A percentile compares a stretch with the other conserved stretches of the same genome.
These are phyloP conservation scores for Solanum paucissectum DNA, from an alignment of 257 asterid species.

Conservation along the genomic window DNA sequence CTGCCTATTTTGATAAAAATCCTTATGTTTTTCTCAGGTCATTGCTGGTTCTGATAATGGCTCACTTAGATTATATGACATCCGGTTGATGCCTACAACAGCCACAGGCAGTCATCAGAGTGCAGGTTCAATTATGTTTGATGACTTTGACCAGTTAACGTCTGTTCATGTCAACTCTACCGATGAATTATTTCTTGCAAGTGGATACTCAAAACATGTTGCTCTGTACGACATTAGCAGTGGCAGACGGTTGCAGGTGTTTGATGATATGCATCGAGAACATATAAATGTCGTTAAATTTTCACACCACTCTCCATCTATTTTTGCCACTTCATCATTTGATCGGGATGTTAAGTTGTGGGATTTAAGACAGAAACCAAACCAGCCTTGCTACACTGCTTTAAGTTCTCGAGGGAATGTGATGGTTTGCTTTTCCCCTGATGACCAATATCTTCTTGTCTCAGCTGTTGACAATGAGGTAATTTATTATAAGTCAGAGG, in stretches of 20 bases:
- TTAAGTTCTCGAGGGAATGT: constrained; percentile 83
- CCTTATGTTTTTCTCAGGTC: constrained; percentile 43
- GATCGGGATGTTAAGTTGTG: constrained; percentile 89
- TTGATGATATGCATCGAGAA: constrained; percentile 70
- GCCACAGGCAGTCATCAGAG: constrained; percentile 26
- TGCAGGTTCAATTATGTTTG: constrained; percentile 46
- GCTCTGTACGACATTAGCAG: constrained; percentile 68
- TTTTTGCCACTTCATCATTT: constrained; percentile 87
- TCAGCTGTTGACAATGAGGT: constrained; percentile 98
- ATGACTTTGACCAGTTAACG: constrained; percentile 85
- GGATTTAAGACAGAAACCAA: constrained; percentile 76
- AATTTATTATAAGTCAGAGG: constrained; percentile 1
- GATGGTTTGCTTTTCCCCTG: constrained; percentile 95
- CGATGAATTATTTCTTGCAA: constrained; percentile 83
- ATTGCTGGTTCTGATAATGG: constrained; percentile 96
- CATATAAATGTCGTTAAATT: constrained; percentile 89
- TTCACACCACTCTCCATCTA: constrained; percentile 82
- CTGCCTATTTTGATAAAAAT: neutral
- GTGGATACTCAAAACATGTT: constrained; percentile 85
- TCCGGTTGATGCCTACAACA: constrained; percentile 32
- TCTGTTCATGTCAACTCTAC: constrained; percentile 90
- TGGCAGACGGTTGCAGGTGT: constrained; percentile 70
- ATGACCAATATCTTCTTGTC: constrained; percentile 87
- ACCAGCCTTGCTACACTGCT: constrained; percentile 74
- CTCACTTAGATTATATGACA: constrained; percentile 65